Conservation (phyloP, 805 yeast species). For the Maudiozyma barnettii region DNA sequence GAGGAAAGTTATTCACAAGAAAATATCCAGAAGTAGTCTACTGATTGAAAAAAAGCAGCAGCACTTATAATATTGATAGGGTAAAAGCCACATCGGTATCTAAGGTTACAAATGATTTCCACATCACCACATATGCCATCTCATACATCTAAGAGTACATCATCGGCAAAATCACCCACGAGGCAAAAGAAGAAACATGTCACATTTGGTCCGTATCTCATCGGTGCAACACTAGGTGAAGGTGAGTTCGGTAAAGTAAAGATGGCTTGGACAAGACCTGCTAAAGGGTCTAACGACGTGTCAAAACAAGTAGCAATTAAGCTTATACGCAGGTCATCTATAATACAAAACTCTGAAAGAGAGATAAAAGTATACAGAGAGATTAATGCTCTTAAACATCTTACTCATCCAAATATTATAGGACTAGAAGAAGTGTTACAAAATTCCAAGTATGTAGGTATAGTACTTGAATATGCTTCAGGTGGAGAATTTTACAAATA, state of each 20-base stretch:
- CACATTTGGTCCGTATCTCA: constrained; percentile 79
- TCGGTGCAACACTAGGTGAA: constrained; percentile 92
- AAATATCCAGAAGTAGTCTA: too few species aligned
- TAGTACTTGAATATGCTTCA: constrained; percentile 90
- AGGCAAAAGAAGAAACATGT: constrained; percentile 45
- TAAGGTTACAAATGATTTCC: too few species aligned
- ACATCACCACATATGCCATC: background rate
- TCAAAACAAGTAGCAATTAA: constrained; percentile 89
- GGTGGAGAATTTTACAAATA: constrained; percentile 96
- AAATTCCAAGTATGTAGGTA: constrained; percentile 90
- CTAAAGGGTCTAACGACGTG: constrained; percentile 11
- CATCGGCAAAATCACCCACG: constrained; percentile 1
- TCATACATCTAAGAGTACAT: background rate
- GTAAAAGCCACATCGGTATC: too few species aligned
- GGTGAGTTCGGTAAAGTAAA: constrained; percentile 98
- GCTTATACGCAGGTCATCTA: constrained; percentile 76
- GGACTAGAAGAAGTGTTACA: constrained; percentile 86
- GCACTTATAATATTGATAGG: too few species aligned
- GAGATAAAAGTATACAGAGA: constrained; percentile 89
- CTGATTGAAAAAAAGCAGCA: too few species aligned
- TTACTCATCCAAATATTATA: constrained; percentile 91
- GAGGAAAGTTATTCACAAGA: too few species aligned
- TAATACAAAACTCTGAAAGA: constrained; percentile 76
- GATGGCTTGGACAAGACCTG: constrained; percentile 76
- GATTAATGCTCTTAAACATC: constrained; percentile 76